phyloP scores from a whole-genome alignment of 2,329 filamentous ascomycete genomes.

The Thielaviopsis euricoi region DNA sequence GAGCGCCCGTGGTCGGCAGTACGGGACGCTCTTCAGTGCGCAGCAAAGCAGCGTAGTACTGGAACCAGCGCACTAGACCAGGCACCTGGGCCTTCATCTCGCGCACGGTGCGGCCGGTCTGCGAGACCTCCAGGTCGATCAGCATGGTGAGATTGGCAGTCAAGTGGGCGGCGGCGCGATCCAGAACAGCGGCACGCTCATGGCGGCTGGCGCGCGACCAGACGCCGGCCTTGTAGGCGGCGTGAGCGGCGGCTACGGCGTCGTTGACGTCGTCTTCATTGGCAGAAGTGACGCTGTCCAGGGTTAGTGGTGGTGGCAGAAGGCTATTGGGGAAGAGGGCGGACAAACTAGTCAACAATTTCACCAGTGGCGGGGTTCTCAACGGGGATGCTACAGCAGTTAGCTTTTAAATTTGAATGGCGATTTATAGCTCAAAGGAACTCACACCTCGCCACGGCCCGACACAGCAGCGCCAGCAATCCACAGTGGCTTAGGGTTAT shows the following conservation, averaged over 20 bases:
- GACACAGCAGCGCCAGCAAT: constrained; percentile 15
- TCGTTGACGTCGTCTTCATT: constrained; percentile 29
- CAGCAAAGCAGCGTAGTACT: constrained; percentile 26
- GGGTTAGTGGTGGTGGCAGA: not conserved
- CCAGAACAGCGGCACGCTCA: constrained; percentile 25
- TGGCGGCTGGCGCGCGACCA: constrained; percentile 27
- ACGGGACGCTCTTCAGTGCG: constrained; percentile 26
- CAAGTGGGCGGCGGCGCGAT: constrained; percentile 28
- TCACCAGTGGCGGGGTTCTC: constrained; percentile 37
- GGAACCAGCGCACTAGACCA: constrained; percentile 21
- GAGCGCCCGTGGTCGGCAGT: constrained; percentile 29
- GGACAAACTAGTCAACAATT: constrained; percentile 30
- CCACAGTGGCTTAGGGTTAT: constrained; percentile 14
- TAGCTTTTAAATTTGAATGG: not conserved
- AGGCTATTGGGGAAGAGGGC: not conserved
- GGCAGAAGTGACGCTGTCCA: constrained; percentile 17
- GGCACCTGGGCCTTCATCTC: constrained; percentile 22
- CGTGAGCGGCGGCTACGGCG: constrained; percentile 30
- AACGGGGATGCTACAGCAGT: constrained; percentile 27
- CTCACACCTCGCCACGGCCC: constrained; percentile 31
- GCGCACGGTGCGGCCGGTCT: constrained; percentile 27
- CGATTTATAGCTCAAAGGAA: constrained; percentile 10
- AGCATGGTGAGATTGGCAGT: constrained; percentile 24
- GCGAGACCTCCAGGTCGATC: constrained; percentile 26
- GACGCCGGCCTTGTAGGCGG: constrained; percentile 23